A percentile compares a stretch with the other conserved stretches of the same genome.
These are phyloP conservation scores for Eleusine indica DNA, from an alignment of 176 grass and related monocot genomes.

Conservation along the genomic window DNA sequence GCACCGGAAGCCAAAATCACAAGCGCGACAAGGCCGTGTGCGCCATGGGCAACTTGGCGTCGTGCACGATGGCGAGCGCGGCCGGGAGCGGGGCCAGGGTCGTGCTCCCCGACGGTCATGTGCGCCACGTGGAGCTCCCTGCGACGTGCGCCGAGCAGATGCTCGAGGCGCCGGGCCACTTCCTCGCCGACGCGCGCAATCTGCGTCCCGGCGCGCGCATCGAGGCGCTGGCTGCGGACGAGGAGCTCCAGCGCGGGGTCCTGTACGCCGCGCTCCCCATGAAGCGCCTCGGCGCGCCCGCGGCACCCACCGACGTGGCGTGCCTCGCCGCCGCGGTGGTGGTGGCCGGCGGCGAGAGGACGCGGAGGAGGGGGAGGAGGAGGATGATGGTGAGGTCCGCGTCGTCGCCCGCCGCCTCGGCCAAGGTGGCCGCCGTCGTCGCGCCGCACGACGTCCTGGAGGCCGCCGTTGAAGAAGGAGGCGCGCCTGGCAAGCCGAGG, in stretches of 20 bases:
- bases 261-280: constrained; percentile 79
- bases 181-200: constrained; percentile 59
- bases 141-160: constrained; percentile 77
- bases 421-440: constrained; percentile 52
- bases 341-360: constrained; percentile 46
- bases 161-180: constrained; percentile 83
- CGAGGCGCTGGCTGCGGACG: constrained; percentile 69
- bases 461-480: background rate
- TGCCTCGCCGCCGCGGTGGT: constrained; percentile 56
- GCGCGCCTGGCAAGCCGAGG: background rate
- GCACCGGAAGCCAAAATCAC: too few species aligned
- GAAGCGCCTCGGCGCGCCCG: constrained; percentile 65
- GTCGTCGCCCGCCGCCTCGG: constrained; percentile 29
- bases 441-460: constrained; percentile 30
- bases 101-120: constrained; percentile 59
- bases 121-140: constrained; percentile 40
- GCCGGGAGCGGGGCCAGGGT: constrained; percentile 40
- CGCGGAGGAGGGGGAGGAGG: background rate
- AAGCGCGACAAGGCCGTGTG: too few species aligned
- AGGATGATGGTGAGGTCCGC: background rate
- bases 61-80: constrained; percentile 52
- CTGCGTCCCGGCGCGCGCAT: constrained; percentile 61
- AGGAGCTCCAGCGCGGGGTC: constrained; percentile 56
- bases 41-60: constrained; percentile 85
- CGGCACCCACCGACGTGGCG: constrained; percentile 51